Conservation (phyloP, 805 yeast genomes). For the Maudiozyma serrabonitensis region DNA sequence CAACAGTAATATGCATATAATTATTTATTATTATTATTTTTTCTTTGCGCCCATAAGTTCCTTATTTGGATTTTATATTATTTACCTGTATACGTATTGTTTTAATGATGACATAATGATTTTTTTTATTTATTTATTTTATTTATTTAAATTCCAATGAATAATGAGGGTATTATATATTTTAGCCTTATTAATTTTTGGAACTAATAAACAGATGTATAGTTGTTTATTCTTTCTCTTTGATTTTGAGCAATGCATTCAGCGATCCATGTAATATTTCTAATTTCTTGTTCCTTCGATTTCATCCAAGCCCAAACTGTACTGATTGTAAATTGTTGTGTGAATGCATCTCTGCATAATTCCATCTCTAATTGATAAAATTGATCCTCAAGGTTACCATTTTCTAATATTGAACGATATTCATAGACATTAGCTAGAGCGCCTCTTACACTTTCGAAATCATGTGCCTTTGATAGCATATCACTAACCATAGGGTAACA, state of each 20-base stretch:
- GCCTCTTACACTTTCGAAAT: constrained; percentile 68
- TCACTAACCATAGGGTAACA: constrained; percentile 60
- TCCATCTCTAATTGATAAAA: constrained; percentile 90
- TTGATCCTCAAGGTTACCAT: constrained; percentile 75
- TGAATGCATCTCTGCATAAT: constrained; percentile 82
- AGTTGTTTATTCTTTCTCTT: constrained; percentile 84
- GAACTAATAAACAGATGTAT: constrained; percentile 70
- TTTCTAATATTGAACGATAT: constrained; percentile 48
- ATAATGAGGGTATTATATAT: neutral
- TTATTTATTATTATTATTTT: too few species aligned
- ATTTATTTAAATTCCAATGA: neutral
- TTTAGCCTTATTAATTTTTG: neutral
- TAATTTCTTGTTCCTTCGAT: constrained; percentile 90
- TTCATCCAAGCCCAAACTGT: constrained; percentile 96
- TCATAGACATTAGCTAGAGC: constrained; percentile 57
- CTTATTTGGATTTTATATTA: too few species aligned
- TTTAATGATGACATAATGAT: neutral
- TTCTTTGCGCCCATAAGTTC: too few species aligned
- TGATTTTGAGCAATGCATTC: constrained; percentile 99
- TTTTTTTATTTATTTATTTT: neutral
- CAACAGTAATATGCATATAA: too few species aligned
- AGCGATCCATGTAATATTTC: constrained; percentile 98
- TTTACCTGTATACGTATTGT: too few species aligned
- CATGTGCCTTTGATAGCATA: constrained; percentile 64
- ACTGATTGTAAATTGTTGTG: constrained; percentile 88